Evolutionary conservation across 2,329 filamentous ascomycete genomes (phyloP), one percentile per base, ranked within the genome.

Genomic region (Phialophora tarda): DNA sequence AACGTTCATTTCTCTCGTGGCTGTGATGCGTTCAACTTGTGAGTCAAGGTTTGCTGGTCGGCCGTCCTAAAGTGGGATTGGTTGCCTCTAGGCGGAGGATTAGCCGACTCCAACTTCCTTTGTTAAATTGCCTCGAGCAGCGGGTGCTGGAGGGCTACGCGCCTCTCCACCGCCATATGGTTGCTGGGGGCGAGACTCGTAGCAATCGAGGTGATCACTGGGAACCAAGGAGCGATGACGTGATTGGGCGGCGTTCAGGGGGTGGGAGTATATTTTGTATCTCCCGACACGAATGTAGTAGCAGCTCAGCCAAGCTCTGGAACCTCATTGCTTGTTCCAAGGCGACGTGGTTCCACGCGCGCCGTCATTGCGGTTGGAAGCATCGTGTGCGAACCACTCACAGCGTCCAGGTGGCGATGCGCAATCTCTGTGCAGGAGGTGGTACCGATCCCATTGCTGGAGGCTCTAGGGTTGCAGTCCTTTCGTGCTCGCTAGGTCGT

Each of bases 371-470:
- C 53, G n/a, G 48, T 26, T 51, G 48, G 21, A 14, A 51, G 23
- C 14, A 11, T 51, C 21, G 21, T 17, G 48, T 14, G 10, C 24
- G 48, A 28, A 26, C 48, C 48, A 51, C 10, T 51, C 48, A 51
- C 23, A 26, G 53, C 53, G 2, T n/a, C 12, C 17, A 24, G n/a
- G 48, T 4, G 17, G 17, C 57, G 23, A n/a, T 4, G n/a, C 4
- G 59, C 59, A 61, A 61, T 61, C 21, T 61, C 59, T 61, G n/a
- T 6, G 4, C 59, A 61, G 59, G 58, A 34, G 47, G 47, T 17
- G 7, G n/a, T 53, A 32, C 24, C 30, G 32, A 41, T 53, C 47
- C 47, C 28, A 34, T 56, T 8, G n/a, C 26, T 2, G 12, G 24
- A 30, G 57, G 38, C 41, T 32, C 5, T 23, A 6, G 6, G 26